Conservation (phyloP, 2,329 filamentous ascomycete species). For the Aspergillus latus region DNA sequence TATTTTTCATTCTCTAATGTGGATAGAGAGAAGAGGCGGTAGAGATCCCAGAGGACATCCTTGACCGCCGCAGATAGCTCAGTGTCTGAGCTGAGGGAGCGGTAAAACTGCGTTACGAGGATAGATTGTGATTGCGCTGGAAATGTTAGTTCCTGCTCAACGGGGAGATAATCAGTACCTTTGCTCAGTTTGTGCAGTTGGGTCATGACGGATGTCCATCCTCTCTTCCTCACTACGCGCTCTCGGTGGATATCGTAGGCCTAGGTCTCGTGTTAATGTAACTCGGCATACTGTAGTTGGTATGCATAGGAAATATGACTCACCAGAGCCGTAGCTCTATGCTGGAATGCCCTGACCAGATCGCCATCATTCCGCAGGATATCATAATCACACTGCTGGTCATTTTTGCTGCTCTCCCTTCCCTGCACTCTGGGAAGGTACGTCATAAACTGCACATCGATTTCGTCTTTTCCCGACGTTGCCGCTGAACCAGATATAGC, state of each 20-base stretch:
- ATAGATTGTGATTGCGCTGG: constrained; percentile 51
- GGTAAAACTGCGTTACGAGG: constrained; percentile 49
- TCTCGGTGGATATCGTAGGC: constrained; percentile 43
- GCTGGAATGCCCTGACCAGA: constrained; percentile 2
- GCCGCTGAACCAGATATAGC: background rate
- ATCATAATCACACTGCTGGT: background rate
- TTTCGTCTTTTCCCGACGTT: background rate
- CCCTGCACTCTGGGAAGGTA: background rate
- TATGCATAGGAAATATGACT: too few species aligned
- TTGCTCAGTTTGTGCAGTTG: constrained; percentile 33
- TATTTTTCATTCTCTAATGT: constrained; percentile 47
- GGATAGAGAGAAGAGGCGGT: constrained; percentile 50
- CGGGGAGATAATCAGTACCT: constrained; percentile 8
- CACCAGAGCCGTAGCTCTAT: constrained; percentile 4
- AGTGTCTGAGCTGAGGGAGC: constrained; percentile 32
- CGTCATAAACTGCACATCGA: constrained; percentile 1
- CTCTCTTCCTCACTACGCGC: constrained; percentile 46
- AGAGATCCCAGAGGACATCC: constrained; percentile 43
- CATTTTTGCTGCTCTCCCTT: background rate
- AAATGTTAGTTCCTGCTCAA: background rate
- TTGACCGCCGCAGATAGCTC: constrained; percentile 30
- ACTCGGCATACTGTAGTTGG: too few species aligned
- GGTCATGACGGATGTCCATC: constrained; percentile 48
- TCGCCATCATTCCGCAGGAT: background rate
- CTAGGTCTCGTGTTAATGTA: constrained; percentile 12